A percentile compares a stretch with the other conserved stretches of the same genome.
phyloP scores from a whole-genome alignment of 2,329 filamentous ascomycete genomes.

The Exophiala spinifera region DNA sequence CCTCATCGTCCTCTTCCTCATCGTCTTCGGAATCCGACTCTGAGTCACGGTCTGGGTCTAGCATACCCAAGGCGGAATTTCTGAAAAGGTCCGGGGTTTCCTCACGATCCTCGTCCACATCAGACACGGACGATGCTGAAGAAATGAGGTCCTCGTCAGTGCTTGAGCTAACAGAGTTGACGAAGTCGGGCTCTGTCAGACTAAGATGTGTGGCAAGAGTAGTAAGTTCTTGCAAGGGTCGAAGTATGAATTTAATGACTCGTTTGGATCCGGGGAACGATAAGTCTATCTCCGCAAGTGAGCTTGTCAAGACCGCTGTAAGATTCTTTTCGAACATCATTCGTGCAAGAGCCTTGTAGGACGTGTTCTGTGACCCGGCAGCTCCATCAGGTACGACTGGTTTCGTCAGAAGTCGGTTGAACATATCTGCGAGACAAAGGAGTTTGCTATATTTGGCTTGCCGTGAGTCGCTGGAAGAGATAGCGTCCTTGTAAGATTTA shows the following conservation, averaged over 20 bases:
- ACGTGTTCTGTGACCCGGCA: constrained; percentile 42
- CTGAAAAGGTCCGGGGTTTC: constrained; percentile 97
- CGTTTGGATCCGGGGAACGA: constrained; percentile 91
- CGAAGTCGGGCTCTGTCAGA: constrained; percentile 59
- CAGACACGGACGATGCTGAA: constrained; percentile 83
- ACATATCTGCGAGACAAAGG: constrained; percentile 82
- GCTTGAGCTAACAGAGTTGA: constrained; percentile 65
- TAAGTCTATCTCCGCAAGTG: constrained; percentile 91
- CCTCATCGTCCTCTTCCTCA: constrained; percentile 69
- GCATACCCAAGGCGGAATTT: constrained; percentile 91
- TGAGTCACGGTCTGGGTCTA: constrained; percentile 77
- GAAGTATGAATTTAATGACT: constrained; percentile 92
- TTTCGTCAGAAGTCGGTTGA: constrained; percentile 85
- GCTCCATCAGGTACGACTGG: constrained; percentile 62
- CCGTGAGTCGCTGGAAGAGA: constrained; percentile 70
- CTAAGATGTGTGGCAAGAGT: constrained; percentile 84
- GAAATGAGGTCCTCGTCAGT: constrained; percentile 83
- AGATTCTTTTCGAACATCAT: constrained; percentile 99
- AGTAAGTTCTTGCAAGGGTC: constrained; percentile 81
- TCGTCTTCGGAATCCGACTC: constrained; percentile 67
- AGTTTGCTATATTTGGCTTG: constrained; percentile 86
- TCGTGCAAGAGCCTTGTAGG: constrained; percentile 80
- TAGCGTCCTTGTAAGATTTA: constrained; percentile 87
- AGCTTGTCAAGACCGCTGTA: constrained; percentile 79
- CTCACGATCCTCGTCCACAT: constrained; percentile 79